These are phyloP conservation scores for Gomphus sp. DNA, from an alignment of 1,284 basidiomycete species.

Conservation along the genomic window DNA sequence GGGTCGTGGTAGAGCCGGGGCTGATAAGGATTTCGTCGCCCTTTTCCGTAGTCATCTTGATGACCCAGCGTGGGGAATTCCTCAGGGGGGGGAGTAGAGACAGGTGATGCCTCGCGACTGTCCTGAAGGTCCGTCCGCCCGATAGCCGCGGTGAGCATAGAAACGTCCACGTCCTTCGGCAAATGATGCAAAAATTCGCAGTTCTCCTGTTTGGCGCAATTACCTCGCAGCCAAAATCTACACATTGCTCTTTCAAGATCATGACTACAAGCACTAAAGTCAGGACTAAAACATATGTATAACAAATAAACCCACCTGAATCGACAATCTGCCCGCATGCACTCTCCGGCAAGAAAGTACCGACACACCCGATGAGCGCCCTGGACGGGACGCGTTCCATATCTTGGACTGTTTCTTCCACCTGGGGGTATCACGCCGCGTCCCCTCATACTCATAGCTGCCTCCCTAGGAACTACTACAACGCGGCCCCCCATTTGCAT, in stretches of 20 bases:
- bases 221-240: slow-evolving; percentile 96
- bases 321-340: slow-evolving; percentile 90
- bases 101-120: slow-evolving; percentile 28
- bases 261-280: slow-evolving; percentile 41
- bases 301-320: slow-evolving; percentile 66
- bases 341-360: slow-evolving; percentile 96
- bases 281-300: neutral
- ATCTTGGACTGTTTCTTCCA: slow-evolving; percentile 41
- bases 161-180: slow-evolving; percentile 69
- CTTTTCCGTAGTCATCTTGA: slow-evolving; percentile 27
- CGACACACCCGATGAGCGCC: slow-evolving; percentile 79
- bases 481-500: slow-evolving; percentile 13
- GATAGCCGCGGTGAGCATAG: slow-evolving; percentile 62
- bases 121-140: slow-evolving; percentile 51
- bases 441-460: slow-evolving; percentile 11
- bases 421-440: slow-evolving; percentile 25
- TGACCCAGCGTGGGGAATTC: slow-evolving; percentile 84
- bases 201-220: slow-evolving; percentile 88
- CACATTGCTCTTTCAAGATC: slow-evolving; percentile 89
- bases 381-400: slow-evolving; percentile 44
- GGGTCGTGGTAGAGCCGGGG: slow-evolving; percentile 44
- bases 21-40: slow-evolving; percentile 30
- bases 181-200: slow-evolving; percentile 89
- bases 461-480: slow-evolving; percentile 16
- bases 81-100: slow-evolving; percentile 46